phyloP scores from a whole-genome alignment of 306 rosid species.

The Pachyrhizus erosus region DNA sequence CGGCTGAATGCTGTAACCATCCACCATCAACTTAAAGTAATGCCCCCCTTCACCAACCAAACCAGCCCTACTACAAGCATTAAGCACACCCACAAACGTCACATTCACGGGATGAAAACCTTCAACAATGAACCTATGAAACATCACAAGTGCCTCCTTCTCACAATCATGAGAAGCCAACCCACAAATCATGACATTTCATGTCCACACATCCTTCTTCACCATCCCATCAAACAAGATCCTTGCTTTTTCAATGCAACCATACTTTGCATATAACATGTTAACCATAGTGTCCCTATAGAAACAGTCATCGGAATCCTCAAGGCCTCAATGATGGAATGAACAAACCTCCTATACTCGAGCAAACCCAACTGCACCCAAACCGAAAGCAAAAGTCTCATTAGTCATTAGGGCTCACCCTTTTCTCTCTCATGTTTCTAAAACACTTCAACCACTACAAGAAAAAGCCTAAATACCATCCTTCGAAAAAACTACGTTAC shows the following conservation, averaged over 20 bases:
- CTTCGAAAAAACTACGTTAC: no score
- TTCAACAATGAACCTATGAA: slow-evolving; percentile 55
- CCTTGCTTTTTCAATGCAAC: slow-evolving; percentile 69
- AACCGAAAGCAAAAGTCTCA: slow-evolving; percentile 69
- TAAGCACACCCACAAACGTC: slow-evolving; percentile 75
- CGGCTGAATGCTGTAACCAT: slow-evolving; percentile 58
- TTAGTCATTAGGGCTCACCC: slow-evolving; percentile 70
- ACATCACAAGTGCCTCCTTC: slow-evolving; percentile 61
- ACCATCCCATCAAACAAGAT: slow-evolving; percentile 60
- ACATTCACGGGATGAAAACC: slow-evolving; percentile 65
- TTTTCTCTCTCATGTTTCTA: slow-evolving; percentile 55
- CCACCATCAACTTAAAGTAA: slow-evolving; percentile 67
- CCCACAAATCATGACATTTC: slow-evolving; percentile 89
- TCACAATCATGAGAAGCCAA: slow-evolving; percentile 71
- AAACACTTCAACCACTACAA: slow-evolving; percentile 73
- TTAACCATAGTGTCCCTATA: slow-evolving; percentile 77
- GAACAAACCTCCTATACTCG: slow-evolving; percentile 60
- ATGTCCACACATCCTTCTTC: slow-evolving; percentile 65
- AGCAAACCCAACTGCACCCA: slow-evolving; percentile 74
- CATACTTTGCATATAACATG: slow-evolving; percentile 91
- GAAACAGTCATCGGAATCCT: slow-evolving; percentile 54
- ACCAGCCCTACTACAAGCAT: slow-evolving; percentile 82
- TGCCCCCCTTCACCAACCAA: slow-evolving; percentile 64
- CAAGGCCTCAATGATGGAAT: slow-evolving; percentile 58
- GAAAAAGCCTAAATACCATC: no score